Evolutionary conservation across 345 rosid species (phyloP), one percentile per base, ranked within the genome.

Genomic region (Populus davidiana): DNA sequence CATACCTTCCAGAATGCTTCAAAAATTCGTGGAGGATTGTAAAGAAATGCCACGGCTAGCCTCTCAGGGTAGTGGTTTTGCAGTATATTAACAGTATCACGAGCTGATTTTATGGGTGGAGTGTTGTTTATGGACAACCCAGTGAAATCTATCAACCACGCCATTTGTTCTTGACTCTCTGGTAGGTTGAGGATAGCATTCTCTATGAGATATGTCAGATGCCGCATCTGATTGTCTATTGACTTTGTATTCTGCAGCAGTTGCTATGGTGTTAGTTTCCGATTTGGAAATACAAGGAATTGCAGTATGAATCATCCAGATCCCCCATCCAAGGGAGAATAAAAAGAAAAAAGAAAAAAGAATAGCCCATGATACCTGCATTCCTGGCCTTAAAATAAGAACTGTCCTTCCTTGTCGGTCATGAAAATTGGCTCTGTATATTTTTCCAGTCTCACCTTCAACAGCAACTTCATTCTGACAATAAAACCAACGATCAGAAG

Each of bases 1-100:
- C 86, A 71, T 64, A 93, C 99, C 99, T 93, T 96, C 99, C 99
- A 96, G 82, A 96, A 96, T 72, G 98, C 94, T 79, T 93, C 99
- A 74, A 96, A 96, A 78, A 96, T 86, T 62, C 96, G 83, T 21
- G 98, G 99, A 50, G 99, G 99, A 70, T 93, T 93, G 79, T 93
- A 95, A 63, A 95, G 91, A 81, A 95, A 92, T 70, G 99, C 97
- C 25, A 92, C 67, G 27, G 93, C 98, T 23, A 96, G 87, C 81
- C 98, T 91, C 92, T 93, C 98, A 3, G 99, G 99, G 67, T 96
- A 96, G 72, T 93, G 98, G 83, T 88, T 92, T 59, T 96, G 99
- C 44, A 96, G 82, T 69, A 96, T 88, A 75, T 85, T 84, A 44
- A 86, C 70, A 36, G 92, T 84, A 25, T 96, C 99, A 71, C 91